Evolutionary conservation across 1,139 yeast genomes (phyloP).

Genomic region (Candida mesenterica): DNA sequence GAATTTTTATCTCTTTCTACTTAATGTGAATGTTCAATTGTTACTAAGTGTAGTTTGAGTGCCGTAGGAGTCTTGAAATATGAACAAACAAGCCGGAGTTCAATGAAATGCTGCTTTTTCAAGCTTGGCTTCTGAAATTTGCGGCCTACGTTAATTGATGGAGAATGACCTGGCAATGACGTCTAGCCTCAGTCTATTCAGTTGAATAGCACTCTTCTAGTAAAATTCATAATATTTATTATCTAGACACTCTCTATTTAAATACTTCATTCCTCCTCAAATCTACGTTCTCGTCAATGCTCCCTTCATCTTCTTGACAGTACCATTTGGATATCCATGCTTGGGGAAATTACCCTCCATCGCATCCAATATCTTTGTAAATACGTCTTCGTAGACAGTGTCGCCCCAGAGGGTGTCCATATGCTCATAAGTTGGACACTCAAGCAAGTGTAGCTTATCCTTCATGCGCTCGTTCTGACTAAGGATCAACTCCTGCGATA

Average conservation of each 20-base stretch:
- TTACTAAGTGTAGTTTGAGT: too few relatives aligned
- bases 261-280: background rate
- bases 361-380: constrained; percentile 14
- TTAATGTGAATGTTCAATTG: too few relatives aligned
- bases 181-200: too few relatives aligned
- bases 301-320: constrained; percentile 5
- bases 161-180: too few relatives aligned
- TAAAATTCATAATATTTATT: too few relatives aligned
- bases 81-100: too few relatives aligned
- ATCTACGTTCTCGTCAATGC: background rate
- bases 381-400: constrained; percentile 30
- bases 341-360: constrained; percentile 8
- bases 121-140: too few relatives aligned
- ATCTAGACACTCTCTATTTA: background rate
- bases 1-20: too few relatives aligned
- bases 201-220: too few relatives aligned
- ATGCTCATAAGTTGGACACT: constrained; percentile 32
- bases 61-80: too few relatives aligned
- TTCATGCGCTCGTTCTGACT: constrained; percentile 26
- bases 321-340: constrained; percentile 5
- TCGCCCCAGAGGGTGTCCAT: constrained; percentile 39
- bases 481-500: constrained; percentile 27
- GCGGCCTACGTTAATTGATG: too few relatives aligned
- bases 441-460: constrained; percentile 19
- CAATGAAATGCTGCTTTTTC: too few relatives aligned